A percentile compares a stretch with the other conserved stretches of the same genome.
These are phyloP conservation scores for Gossypium trilobum DNA, from an alignment of 441 rosid genomes.

Conservation along the genomic window DNA sequence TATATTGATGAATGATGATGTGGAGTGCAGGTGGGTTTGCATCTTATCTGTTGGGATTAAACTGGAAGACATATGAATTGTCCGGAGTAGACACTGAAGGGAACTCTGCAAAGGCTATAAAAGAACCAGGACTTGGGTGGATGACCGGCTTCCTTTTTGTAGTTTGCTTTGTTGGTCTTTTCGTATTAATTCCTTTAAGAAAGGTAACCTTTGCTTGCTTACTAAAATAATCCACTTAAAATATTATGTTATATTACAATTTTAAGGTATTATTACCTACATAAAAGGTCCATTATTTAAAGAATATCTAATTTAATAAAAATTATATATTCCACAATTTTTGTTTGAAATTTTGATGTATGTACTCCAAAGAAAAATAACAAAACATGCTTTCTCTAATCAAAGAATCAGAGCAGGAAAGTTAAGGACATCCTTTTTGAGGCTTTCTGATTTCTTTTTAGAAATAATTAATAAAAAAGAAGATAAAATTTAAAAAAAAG, in stretches of 20 bases:
- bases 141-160: conserved; percentile 54
- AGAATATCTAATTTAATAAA: too few relatives aligned
- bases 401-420: not conserved
- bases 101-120: conserved; percentile 38
- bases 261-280: too few relatives aligned
- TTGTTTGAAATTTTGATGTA: too few relatives aligned
- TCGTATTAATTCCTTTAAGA: conserved; percentile 56
- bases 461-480: not conserved
- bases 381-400: not conserved
- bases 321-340: too few relatives aligned
- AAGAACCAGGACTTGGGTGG: conserved; percentile 64
- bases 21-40: conserved; percentile 55
- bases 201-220: conserved; percentile 26
- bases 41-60: conserved; percentile 57
- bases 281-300: too few relatives aligned
- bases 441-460: too few relatives aligned
- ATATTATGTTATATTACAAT: too few relatives aligned
- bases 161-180: conserved; percentile 58
- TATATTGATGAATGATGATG: not conserved
- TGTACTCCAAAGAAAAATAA: too few relatives aligned
- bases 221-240: too few relatives aligned
- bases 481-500: not conserved
- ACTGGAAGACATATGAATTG: conserved; percentile 44
- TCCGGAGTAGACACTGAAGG: conserved; percentile 52
- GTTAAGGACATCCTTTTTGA: not conserved